Percentiles rank a stretch among this genome's conserved stretches.
phyloP scores from a whole-genome alignment of 768 basidiomycete genomes.

The Boletellus emodensis region DNA sequence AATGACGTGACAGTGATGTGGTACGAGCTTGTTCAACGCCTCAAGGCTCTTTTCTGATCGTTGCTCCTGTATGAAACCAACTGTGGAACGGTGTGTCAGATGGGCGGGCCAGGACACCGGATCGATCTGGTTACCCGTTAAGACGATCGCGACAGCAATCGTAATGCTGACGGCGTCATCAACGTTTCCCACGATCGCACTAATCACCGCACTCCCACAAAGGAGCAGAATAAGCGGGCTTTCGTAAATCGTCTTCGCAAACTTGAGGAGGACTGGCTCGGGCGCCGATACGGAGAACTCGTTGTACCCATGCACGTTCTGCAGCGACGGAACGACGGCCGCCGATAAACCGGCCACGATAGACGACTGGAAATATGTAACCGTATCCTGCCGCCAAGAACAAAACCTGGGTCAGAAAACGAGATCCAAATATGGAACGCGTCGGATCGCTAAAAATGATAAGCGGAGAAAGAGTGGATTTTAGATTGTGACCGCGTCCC shows the following conservation, averaged over 20 bases:
- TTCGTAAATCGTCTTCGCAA: conserved; percentile 94
- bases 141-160: conserved; percentile 85
- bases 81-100: conserved; percentile 31
- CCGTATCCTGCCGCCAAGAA: conserved; percentile 54
- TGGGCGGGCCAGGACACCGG: background rate
- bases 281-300: conserved; percentile 86
- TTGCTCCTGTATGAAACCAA: conserved; percentile 94
- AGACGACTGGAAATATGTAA: conserved; percentile 67
- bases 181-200: conserved; percentile 90
- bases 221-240: conserved; percentile 88
- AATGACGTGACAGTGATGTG: conserved; percentile 91
- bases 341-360: conserved; percentile 57
- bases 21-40: conserved; percentile 94
- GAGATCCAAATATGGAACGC: background rate
- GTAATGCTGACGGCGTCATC: conserved; percentile 95
- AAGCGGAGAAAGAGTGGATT: too few relatives aligned
- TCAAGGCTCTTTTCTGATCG: conserved; percentile 93
- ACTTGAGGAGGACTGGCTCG: conserved; percentile 81
- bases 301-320: conserved; percentile 79
- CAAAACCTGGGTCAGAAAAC: background rate
- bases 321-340: conserved; percentile 58
- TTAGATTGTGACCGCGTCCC: conserved; percentile 2
- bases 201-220: conserved; percentile 85
- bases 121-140: conserved; percentile 65
- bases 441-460: too few relatives aligned